phyloP scores from a whole-genome alignment of 768 basidiomycete species.

The Suillus tomentosus region DNA sequence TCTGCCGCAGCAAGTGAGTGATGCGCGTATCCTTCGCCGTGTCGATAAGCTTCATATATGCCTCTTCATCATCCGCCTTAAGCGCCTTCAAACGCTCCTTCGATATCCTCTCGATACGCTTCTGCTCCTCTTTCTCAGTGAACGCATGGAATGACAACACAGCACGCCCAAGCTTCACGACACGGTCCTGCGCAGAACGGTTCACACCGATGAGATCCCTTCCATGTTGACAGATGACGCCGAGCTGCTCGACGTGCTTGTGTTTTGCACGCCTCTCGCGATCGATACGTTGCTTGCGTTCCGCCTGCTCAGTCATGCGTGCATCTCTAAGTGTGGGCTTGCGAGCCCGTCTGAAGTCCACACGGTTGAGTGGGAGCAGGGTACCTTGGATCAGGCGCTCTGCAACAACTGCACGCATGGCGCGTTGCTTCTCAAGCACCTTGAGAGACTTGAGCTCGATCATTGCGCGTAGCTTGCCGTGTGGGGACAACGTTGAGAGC shows the following conservation, averaged over 20 bases:
- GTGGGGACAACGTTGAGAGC: conserved; percentile 42
- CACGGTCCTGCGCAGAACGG: conserved; percentile 64
- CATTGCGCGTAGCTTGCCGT: conserved; percentile 84
- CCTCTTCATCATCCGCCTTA: conserved; percentile 98
- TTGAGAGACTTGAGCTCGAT: conserved; percentile 93
- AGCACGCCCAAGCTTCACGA: conserved; percentile 64
- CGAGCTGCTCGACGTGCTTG: conserved; percentile 94
- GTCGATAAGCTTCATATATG: conserved; percentile 99
- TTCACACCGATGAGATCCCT: conserved; percentile 70
- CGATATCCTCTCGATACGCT: conserved; percentile 90
- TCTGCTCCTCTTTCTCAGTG: conserved; percentile 98
- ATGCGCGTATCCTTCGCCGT: conserved; percentile 99
- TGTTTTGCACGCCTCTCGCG: conserved; percentile 94
- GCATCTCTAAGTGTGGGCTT: conserved; percentile 90
- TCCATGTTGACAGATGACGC: conserved; percentile 83
- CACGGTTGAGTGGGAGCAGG: conserved; percentile 86
- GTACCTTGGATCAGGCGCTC: conserved; percentile 87
- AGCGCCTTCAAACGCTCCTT: conserved; percentile 98
- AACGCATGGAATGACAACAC: conserved; percentile 83
- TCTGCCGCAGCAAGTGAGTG: conserved; percentile 92
- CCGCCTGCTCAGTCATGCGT: conserved; percentile 83
- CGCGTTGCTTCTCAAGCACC: conserved; percentile 89
- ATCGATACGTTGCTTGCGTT: conserved; percentile 89
- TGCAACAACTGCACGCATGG: conserved; percentile 81
- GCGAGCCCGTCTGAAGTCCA: conserved; percentile 84